Conservation (phyloP, 2,329 filamentous ascomycete species). For the Hirsutella rhossiliensis region DNA sequence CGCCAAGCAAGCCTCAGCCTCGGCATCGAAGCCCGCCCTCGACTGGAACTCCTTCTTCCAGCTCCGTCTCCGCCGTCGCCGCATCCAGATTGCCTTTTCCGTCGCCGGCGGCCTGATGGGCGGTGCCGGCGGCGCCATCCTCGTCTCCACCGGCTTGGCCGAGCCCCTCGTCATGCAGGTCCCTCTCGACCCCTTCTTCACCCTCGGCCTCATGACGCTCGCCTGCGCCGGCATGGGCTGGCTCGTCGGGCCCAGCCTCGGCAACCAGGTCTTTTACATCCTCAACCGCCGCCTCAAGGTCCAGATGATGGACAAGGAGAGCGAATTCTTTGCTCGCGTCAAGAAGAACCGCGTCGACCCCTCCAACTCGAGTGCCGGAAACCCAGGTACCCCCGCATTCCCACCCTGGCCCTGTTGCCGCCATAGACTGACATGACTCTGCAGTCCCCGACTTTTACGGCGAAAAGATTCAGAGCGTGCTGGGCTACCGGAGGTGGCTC, state of each 20-base stretch:
- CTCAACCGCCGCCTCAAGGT: slow-evolving; percentile 58
- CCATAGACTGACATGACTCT: slow-evolving; percentile 7
- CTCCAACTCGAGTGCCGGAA: slow-evolving; percentile 73
- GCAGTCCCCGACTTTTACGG: slow-evolving; percentile 91
- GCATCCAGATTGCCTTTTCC: slow-evolving; percentile 72
- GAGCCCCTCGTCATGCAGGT: slow-evolving; percentile 60
- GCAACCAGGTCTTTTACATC: slow-evolving; percentile 67
- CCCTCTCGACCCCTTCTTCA: slow-evolving; percentile 78
- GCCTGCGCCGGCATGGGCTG: slow-evolving; percentile 73
- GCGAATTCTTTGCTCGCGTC: slow-evolving; percentile 82
- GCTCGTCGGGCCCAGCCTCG: slow-evolving; percentile 74
- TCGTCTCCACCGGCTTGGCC: slow-evolving; percentile 59
- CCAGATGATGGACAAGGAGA: slow-evolving; percentile 81
- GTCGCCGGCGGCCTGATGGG: slow-evolving; percentile 50
- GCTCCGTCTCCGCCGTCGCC: slow-evolving; percentile 73
- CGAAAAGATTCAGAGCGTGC: slow-evolving; percentile 91
- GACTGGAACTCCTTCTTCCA: slow-evolving; percentile 92
- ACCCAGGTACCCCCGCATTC: slow-evolving; percentile 48
- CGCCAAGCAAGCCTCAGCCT: slow-evolving; percentile 2
- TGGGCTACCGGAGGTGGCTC: slow-evolving; percentile 86
- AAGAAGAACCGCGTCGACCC: slow-evolving; percentile 90
- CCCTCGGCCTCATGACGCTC: slow-evolving; percentile 69
- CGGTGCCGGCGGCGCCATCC: slow-evolving; percentile 49
- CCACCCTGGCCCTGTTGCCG: background rate
- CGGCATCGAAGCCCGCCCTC: slow-evolving; percentile 23